A percentile compares a stretch with the other conserved stretches of the same genome.
Evolutionary conservation across 2,329 filamentous ascomycete genomes (phyloP).

Genomic region (Ophiocordyceps camponoti-saundersi): DNA sequence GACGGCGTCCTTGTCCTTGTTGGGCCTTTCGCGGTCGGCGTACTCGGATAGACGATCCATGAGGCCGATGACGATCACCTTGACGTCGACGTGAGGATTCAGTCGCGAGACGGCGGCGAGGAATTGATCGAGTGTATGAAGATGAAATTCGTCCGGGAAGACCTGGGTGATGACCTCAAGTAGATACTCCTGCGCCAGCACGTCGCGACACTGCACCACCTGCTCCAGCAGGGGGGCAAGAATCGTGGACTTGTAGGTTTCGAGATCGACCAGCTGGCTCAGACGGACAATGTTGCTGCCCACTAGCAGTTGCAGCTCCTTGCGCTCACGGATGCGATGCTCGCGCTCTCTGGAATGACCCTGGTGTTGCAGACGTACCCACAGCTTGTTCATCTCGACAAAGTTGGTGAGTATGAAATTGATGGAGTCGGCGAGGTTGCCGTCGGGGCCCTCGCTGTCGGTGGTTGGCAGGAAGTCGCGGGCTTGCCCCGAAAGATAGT

Average conservation of each 20-base stretch:
- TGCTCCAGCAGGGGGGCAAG: conserved; percentile 82
- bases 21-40: conserved; percentile 72
- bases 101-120: conserved; percentile 82
- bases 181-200: conserved; percentile 91
- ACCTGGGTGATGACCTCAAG: conserved; percentile 97
- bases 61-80: conserved; percentile 90
- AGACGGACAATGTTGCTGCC: conserved; percentile 91
- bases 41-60: conserved; percentile 95
- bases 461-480: conserved; percentile 73
- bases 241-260: conserved; percentile 84
- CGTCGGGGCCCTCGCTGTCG: conserved; percentile 77
- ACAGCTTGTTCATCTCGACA: conserved; percentile 99
- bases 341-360: conserved; percentile 91
- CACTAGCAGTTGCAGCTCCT: conserved; percentile 87
- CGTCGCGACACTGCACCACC: conserved; percentile 93
- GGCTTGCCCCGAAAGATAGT: conserved; percentile 91
- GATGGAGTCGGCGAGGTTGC: conserved; percentile 92
- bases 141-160: conserved; percentile 95
- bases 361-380: conserved; percentile 94
- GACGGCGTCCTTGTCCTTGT: conserved; percentile 46
- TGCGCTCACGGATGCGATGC: conserved; percentile 80
- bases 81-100: conserved; percentile 94
- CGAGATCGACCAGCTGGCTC: conserved; percentile 88
- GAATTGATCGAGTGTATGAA: conserved; percentile 91
- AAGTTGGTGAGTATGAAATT: conserved; percentile 98